Base-by-base conservation (phyloP, 495 filamentous ascomycete species). In the Aspergillus wentii region DNA sequence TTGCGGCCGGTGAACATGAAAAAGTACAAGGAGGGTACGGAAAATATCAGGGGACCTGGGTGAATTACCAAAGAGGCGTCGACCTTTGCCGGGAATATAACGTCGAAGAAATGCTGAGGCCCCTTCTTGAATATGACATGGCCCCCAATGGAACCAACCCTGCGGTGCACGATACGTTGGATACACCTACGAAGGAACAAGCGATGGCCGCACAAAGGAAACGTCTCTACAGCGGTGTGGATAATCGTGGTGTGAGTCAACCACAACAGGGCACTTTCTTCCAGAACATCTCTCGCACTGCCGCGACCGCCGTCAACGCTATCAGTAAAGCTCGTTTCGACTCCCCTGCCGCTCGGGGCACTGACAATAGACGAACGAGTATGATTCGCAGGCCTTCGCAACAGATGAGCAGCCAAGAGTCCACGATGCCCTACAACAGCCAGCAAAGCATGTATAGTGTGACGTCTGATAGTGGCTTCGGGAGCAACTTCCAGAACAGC, bases 1-100 rank as follows among this genome's bases (percentile, higher is more conserved):
- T 98, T 39, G 78, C 94, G 33, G 89, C 82, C 0, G 92, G 92
- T 39, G 86, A 92, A 50, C 91, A 98, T 59, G 92, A 98, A 55
- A 98, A 97, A 68, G 91, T 98, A 6, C 92, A 98, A 54, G 92
- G 92, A 8, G 94, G 92, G 6, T 98, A 98, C 54, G 92, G 92
- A 33, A 95, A 95, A 70, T 98, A 97, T 52, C 92, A 98, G 64
- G 92, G 92, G 14, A 98, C 92, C 3, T 98, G 92, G 92, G 92
- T 97, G 36, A 87, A 83, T 46, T 96, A 91, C 53, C 79, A 85
- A 28, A 75, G 91, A 36, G 92, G 91, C 3, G 76, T 94, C 21
- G 88, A 95, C 40, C 88, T 98, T 41, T 96, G 92, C 48, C 80
- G 80, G 29, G 86, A 94, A 56, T 96, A 98, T 56, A 85, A 88